These are phyloP conservation scores for Endothia cerciana DNA, from an alignment of 2,329 filamentous ascomycete species.

Conservation along the genomic window DNA sequence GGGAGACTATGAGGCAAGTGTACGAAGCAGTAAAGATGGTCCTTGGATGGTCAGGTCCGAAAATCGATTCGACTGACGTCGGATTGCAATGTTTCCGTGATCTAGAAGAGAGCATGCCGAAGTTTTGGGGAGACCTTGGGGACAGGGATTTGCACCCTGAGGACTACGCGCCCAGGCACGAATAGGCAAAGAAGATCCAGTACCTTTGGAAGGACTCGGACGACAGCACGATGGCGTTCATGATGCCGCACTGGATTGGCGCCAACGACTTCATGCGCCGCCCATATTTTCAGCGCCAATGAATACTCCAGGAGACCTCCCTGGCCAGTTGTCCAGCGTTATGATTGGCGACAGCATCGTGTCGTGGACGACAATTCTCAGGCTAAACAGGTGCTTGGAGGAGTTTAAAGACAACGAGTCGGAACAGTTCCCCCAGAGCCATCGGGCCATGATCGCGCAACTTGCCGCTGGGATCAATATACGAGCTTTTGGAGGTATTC, in stretches of 20 bases:
- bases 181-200: constrained; percentile 37
- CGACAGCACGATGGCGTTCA: constrained; percentile 27
- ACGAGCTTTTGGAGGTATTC: constrained; percentile 1
- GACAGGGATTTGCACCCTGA: constrained; percentile 39
- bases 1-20: neutral
- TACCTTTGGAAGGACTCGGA: constrained; percentile 34
- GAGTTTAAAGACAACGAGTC: constrained; percentile 34
- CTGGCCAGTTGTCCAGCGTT: constrained; percentile 37
- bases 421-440: neutral
- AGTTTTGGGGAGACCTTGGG: constrained; percentile 39
- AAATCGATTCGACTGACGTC: constrained; percentile 1
- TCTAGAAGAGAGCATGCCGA: constrained; percentile 39
- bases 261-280: constrained; percentile 37
- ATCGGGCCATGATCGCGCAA: neutral
- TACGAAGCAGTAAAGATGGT: constrained; percentile 16
- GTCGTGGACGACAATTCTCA: constrained; percentile 41
- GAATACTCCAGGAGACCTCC: constrained; percentile 43
- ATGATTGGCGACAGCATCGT: constrained; percentile 41
- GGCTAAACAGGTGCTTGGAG: constrained; percentile 41
- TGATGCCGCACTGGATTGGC: constrained; percentile 32
- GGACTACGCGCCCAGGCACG: constrained; percentile 39
- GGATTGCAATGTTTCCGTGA: neutral
- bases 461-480: constrained; percentile 1
- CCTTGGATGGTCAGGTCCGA: constrained; percentile 21
- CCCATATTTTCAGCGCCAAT: constrained; percentile 40